These are phyloP conservation scores for Wickerhamiella pararugosa DNA, from an alignment of 1,139 yeast genomes.

Conservation along the genomic window DNA sequence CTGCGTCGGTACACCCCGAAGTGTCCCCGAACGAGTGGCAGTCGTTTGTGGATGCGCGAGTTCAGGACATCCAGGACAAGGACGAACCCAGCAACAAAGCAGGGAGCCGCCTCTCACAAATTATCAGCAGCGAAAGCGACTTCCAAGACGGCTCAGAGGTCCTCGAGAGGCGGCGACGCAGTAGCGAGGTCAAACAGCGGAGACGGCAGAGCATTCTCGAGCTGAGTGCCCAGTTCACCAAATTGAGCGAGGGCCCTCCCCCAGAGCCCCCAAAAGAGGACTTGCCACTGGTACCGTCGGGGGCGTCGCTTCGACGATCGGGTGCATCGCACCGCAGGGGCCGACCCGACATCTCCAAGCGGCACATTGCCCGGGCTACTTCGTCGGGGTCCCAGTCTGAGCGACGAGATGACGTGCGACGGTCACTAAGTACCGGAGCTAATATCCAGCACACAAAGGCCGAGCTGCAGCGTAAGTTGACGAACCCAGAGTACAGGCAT, in stretches of 20 bases:
- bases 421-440: too few species aligned
- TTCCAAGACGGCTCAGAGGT: constrained; percentile 29
- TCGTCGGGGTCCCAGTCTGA: background rate
- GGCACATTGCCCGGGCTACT: background rate
- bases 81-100: constrained; percentile 15
- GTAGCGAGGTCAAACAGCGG: constrained; percentile 11
- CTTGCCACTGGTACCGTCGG: constrained; percentile 4
- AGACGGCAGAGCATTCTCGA: constrained; percentile 15
- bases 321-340: constrained; percentile 7
- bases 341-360: constrained; percentile 5
- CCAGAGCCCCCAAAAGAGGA: background rate
- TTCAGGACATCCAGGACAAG: constrained; percentile 47
- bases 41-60: constrained; percentile 63
- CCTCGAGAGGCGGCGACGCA: constrained; percentile 19
- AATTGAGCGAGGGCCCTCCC: constrained; percentile 22
- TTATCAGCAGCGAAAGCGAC: constrained; percentile 24
- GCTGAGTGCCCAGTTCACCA: constrained; percentile 17
- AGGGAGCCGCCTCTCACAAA: constrained; percentile 27
- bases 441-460: too few species aligned
- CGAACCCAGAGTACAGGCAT: too few species aligned
- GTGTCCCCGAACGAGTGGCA: constrained; percentile 85
- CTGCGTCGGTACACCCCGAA: constrained; percentile 87
- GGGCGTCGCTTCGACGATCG: constrained; percentile 5
- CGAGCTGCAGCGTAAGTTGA: too few species aligned
- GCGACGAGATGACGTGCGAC: too few species aligned